Percentiles rank a stretch among this genome's conserved stretches.
phyloP scores from a whole-genome alignment of 768 basidiomycete genomes.

The Mycena olivaceomarginata region DNA sequence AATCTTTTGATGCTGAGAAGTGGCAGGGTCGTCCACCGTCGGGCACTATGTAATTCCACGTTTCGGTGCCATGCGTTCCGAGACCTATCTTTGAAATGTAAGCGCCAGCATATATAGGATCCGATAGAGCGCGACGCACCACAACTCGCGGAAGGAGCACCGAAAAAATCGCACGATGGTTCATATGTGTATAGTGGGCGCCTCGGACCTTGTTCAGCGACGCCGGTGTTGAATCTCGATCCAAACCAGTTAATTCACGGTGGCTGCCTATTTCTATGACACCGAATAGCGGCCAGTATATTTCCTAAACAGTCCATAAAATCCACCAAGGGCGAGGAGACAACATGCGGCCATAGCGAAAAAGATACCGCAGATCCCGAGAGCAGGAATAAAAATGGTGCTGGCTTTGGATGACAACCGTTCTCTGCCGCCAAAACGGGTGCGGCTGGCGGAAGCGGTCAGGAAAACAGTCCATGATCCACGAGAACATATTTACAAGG shows the following conservation, averaged over 20 bases:
- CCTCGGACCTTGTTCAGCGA: neutral
- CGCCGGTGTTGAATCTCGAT: slow-evolving; percentile 1
- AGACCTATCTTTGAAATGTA: slow-evolving; percentile 18
- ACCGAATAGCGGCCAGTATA: neutral
- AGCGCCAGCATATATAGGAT: neutral
- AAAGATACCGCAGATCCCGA: slow-evolving; percentile 15
- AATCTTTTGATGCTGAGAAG: neutral
- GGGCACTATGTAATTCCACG: neutral
- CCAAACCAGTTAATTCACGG: slow-evolving; percentile 6
- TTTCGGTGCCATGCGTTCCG: neutral
- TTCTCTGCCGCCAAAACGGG: slow-evolving; percentile 8
- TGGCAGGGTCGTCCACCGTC: neutral
- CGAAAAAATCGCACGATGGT: slow-evolving; percentile 6
- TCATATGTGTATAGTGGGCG: neutral
- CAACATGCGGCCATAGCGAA: slow-evolving; percentile 19
- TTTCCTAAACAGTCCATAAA: slow-evolving; percentile 1
- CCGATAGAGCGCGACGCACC: neutral
- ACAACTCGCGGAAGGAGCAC: neutral
- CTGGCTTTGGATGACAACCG: slow-evolving; percentile 15
- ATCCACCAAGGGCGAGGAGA: slow-evolving; percentile 9
- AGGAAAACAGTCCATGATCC: neutral
- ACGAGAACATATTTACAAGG: slow-evolving; percentile 14
- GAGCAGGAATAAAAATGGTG: slow-evolving; percentile 4
- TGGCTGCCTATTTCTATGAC: neutral
- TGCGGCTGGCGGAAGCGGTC: neutral